Evolutionary conservation across 371 early-diverging fungal species (phyloP), one percentile per base, ranked within the genome.

Genomic region (Mucor racemosus): DNA sequence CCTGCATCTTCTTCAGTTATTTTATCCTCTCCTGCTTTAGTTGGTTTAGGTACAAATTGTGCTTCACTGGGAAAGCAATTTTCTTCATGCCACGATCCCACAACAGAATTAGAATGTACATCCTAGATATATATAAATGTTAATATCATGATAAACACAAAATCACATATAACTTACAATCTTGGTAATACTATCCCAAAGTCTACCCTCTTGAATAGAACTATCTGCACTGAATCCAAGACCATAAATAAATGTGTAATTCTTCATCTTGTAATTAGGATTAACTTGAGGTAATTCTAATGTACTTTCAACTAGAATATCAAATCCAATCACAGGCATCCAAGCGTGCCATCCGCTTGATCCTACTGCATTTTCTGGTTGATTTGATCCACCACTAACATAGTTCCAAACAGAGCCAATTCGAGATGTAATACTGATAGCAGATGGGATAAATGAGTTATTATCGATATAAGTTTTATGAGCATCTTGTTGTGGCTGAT

Each of bases 61-160:
- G 92, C 85, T 76, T 92, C 90, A 36, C 92, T 87, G 41, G 94
- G 93, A 58, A 84, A 93, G 68, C 94, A 94, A 48, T 79, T 67
- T 34, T 77, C 77, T 67, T 86, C 78, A 50, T 84, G 77, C 88
- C 88, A 88, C 5, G 64, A 65, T 21, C 74, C 77, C 10, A 67
- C 67, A 21, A 80, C 65, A 5, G 73, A n/a, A 35, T 76, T 74
- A 31, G 41, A 73, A 36, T 71, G 62, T 13, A 76, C 59, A 59
- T 82, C 69, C 82, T 82, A 64, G 17, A 38, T 17, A 40, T 11
- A 58, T 14, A 42, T 15, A 17, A 8, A 38, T 39, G 13, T 36
- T 58, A 70, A 7, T 53, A 48, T 33, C 31, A 3, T 19, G n/a
- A 19, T 9, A 15, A 48, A 50, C 21, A 4, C 7, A 21, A 5